Evolutionary conservation across 768 basidiomycete genomes (phyloP), one percentile per base, ranked within the genome.

Genomic region (Gymnopilus junonius): DNA sequence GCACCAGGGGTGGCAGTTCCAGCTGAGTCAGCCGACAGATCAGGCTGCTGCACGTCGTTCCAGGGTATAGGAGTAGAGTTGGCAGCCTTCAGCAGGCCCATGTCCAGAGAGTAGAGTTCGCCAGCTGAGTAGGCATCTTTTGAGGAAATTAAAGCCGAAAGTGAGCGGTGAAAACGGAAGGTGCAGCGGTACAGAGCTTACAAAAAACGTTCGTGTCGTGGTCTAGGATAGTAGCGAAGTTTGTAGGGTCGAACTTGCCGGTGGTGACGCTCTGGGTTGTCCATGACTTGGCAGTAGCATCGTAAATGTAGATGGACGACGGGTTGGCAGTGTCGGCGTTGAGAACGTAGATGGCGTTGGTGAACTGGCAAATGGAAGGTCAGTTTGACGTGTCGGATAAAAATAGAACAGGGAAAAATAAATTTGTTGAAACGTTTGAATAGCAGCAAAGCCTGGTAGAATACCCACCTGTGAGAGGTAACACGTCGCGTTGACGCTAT

Each of bases 151-250:
- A 51, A 39, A 58, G 27, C 40, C 46, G 55, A 55, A 15, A 55
- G 57, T 15, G 32, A 57, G 29, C 40, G 8, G 34, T 17, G 39
- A 54, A 64, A 34, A 31, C 11, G 0, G 8, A 62, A 15, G 54
- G 34, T 56, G 29, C 12, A 57, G 4, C 37, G 31, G 25, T 21
- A 48, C 57, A 45, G 56, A 56, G 76, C 82, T 66, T 74, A 91
- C 90, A 95, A 77, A 97, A 90, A 63, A 90, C 87, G 65, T 97
- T 95, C 54, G 95, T 98, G 74, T 98, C 95, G 66, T 97, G 95
- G 77, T 98, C 95, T 34, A 98, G 84, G 64, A 97, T 88, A 27
- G 91, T 85, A 27, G 79, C 82, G 69, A 88, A 90, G 20, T 85
- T 84, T 2, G 81, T 74, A 4, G 87, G 83, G 73, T 95, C 87